Base-by-base conservation (phyloP, 2,329 filamentous ascomycete species). In the Ceratocystis alfenasii region DNA sequence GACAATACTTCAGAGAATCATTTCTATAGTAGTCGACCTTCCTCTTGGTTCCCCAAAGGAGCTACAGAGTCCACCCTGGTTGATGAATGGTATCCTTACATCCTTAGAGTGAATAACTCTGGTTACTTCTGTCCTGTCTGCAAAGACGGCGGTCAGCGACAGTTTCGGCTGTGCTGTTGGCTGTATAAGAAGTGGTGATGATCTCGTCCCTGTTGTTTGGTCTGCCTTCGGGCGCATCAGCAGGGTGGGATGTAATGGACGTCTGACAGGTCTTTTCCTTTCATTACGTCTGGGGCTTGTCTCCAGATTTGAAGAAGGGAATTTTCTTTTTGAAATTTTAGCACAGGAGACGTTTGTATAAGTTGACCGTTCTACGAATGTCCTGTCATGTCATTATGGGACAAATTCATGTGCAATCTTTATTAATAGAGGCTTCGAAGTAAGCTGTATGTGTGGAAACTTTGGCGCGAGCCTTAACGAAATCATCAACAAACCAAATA, bases 11-110 rank as follows among this genome's bases (percentile, higher is more conserved):
- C 66, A 65, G 78, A 90, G 89, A 92, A 93, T 93, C 89, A 90
- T 89, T 95, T 95, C 88, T 95, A 92, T 91, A 96, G 90, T 92
- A 87, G 83, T 89, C 86, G 86, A 91, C 88, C 83, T 67, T 82
- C 83, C 86, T 90, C 89, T 94, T 87, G 90, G 86, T 87, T 93
- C 84, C 85, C 85, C 83, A 91, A 83, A 88, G 82, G 82, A 95
- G 91, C 89, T 84, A 90, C 88, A 93, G 87, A 90, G 84, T 85
- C 85, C 84, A 93, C 86, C 88, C 89, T 90, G 89, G 89, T 88
- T 89, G 90, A 95, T 94, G 90, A 95, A 77, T 78, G 73, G 89
- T 83, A 87, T 89, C 89, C 88, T 89, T 89, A 85, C 81, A 82
- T 79, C 87, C 87, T 86, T 84, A 89, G 88, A 91, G 89, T 94